phyloP scores from a whole-genome alignment of 257 asterid species.

The Perilla frutescens region DNA sequence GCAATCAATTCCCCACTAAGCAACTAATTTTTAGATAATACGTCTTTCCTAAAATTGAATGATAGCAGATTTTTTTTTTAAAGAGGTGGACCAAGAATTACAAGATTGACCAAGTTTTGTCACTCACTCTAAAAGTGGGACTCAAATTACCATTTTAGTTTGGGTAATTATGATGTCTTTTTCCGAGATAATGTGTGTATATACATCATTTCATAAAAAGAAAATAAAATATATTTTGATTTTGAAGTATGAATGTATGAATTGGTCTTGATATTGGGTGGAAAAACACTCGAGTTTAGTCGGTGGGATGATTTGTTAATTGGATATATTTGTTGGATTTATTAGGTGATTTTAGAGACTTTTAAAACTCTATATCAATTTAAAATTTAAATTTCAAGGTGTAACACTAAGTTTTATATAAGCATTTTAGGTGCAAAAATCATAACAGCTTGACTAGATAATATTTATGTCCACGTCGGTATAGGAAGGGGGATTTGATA shows the following conservation, averaged over 20 bases:
- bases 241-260: not conserved
- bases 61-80: constrained; percentile 6
- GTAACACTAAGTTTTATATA: not conserved
- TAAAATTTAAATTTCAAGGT: not conserved
- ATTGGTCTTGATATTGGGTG: not conserved
- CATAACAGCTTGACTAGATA: too few species aligned
- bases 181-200: not conserved
- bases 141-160: constrained; percentile 10
- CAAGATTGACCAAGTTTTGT: constrained; percentile 28
- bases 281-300: not conserved
- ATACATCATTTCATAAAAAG: not conserved
- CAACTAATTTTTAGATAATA: constrained; percentile 10
- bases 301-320: not conserved
- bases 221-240: not conserved
- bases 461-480: too few species aligned
- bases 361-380: not conserved
- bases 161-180: constrained; percentile 5
- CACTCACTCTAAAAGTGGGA: constrained; percentile 11
- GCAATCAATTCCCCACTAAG: constrained; percentile 34
- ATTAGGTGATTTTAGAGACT: not conserved
- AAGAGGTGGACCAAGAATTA: constrained; percentile 12
- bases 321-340: not conserved
- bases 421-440: too few species aligned
- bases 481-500: too few species aligned
- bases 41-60: constrained; percentile 12